phyloP scores from a whole-genome alignment of 306 rosid genomes.

The Cucurbita argyrosperma region DNA sequence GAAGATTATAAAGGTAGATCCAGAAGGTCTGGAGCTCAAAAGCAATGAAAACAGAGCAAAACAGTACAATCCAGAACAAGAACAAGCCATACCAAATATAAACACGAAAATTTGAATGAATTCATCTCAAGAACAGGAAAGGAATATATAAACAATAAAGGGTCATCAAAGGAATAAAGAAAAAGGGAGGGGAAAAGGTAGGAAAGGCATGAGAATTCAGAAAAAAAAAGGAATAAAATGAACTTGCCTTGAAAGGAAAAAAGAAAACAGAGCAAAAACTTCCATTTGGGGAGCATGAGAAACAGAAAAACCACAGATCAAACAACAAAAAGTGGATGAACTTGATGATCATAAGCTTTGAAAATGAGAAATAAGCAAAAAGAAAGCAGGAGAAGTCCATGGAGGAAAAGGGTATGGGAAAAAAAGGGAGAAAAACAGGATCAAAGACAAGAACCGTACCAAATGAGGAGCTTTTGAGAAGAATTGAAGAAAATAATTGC shows the following conservation, averaged over 20 bases:
- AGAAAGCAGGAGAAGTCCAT: background rate
- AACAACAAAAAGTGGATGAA: background rate
- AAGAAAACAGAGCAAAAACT: background rate
- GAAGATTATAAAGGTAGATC: slow-evolving; percentile 1
- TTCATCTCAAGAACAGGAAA: background rate
- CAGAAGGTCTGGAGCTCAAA: background rate
- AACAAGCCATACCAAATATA: background rate
- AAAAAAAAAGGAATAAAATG: slow-evolving; percentile 1
- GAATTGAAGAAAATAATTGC: background rate
- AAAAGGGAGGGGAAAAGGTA: background rate
- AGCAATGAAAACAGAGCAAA: background rate
- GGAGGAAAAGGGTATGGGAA: background rate
- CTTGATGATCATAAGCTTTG: background rate
- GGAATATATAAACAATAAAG: background rate
- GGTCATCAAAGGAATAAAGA: background rate
- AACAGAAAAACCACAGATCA: background rate
- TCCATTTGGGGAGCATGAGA: background rate
- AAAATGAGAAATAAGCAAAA: background rate
- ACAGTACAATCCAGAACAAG: background rate
- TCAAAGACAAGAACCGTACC: background rate
- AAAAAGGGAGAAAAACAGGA: background rate
- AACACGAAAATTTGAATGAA: background rate
- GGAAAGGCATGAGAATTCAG: background rate
- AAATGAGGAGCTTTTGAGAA: background rate
- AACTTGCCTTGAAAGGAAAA: background rate